phyloP scores from a whole-genome alignment of 331 rosid species.

The Cydonia oblonga region DNA sequence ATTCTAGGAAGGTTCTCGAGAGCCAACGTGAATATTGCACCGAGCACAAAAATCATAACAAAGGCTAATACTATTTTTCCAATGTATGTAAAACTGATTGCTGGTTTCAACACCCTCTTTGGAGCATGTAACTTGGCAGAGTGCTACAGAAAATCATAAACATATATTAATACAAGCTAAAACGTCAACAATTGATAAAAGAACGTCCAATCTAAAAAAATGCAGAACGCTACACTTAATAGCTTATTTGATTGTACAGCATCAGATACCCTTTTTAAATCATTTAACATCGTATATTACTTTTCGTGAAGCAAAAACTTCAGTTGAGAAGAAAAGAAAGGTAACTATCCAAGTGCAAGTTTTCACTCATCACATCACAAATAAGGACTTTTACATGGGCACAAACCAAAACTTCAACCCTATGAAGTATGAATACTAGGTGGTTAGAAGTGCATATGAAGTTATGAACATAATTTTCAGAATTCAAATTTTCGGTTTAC shows the following conservation, averaged over 20 bases:
- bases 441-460: too few relatives aligned
- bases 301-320: neutral
- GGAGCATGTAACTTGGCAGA: conserved; percentile 11
- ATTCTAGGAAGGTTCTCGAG: conserved; percentile 62
- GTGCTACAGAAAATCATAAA: conserved; percentile 23
- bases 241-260: neutral
- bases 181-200: neutral
- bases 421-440: too few relatives aligned
- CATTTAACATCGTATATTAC: neutral
- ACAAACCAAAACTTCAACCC: too few relatives aligned
- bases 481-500: too few relatives aligned
- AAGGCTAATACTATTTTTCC: conserved; percentile 51
- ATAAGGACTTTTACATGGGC: too few relatives aligned
- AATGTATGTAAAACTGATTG: conserved; percentile 25
- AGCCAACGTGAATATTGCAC: conserved; percentile 48
- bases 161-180: neutral
- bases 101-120: conserved; percentile 22
- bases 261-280: neutral
- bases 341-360: too few relatives aligned
- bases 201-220: neutral
- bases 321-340: neutral
- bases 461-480: too few relatives aligned
- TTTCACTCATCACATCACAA: too few relatives aligned
- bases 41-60: conserved; percentile 46
- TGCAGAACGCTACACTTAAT: neutral